A percentile compares a stretch with the other conserved stretches of the same genome.
Evolutionary conservation across 805 yeast genomes (phyloP).

Genomic region (Yamadazyma scolyti): DNA sequence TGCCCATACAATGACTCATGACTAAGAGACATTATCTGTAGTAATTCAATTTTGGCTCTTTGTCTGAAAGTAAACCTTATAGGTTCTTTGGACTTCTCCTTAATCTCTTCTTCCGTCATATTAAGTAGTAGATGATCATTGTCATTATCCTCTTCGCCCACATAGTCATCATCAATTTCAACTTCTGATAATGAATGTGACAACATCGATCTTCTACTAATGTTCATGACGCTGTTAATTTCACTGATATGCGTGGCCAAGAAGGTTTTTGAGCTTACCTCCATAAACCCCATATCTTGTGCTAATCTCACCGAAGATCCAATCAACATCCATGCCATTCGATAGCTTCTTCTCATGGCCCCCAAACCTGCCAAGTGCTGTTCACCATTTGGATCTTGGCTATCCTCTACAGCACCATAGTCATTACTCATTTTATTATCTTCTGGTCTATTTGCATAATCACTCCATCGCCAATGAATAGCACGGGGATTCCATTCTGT

Average conservation of each 20-base stretch:
- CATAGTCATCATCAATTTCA: constrained; percentile 45
- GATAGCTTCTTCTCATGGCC: constrained; percentile 80
- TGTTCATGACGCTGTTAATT: constrained; percentile 74
- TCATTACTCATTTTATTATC: constrained; percentile 18
- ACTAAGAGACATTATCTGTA: constrained; percentile 76
- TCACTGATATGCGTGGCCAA: constrained; percentile 85
- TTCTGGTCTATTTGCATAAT: constrained; percentile 67
- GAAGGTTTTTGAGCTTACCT: constrained; percentile 66
- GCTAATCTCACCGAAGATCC: constrained; percentile 86
- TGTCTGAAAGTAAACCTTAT: constrained; percentile 60
- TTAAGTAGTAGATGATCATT: constrained; percentile 21
- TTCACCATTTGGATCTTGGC: constrained; percentile 23
- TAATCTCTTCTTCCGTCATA: constrained; percentile 31
- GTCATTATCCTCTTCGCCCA: constrained; percentile 23
- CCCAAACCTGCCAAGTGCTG: constrained; percentile 66
- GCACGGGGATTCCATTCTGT: constrained; percentile 97
- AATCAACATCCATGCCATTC: constrained; percentile 92
- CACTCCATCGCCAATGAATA: constrained; percentile 83
- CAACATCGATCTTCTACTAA: constrained; percentile 76
- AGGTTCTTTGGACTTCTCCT: constrained; percentile 20
- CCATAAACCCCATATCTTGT: constrained; percentile 80
- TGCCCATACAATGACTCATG: constrained; percentile 78
- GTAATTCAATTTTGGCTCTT: constrained; percentile 73
- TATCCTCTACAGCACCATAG: background rate
- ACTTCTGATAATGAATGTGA: constrained; percentile 68